A percentile compares a stretch with the other conserved stretches of the same genome.
phyloP scores from a whole-genome alignment of 2,329 filamentous ascomycete genomes.

The Madurella fahalii region DNA sequence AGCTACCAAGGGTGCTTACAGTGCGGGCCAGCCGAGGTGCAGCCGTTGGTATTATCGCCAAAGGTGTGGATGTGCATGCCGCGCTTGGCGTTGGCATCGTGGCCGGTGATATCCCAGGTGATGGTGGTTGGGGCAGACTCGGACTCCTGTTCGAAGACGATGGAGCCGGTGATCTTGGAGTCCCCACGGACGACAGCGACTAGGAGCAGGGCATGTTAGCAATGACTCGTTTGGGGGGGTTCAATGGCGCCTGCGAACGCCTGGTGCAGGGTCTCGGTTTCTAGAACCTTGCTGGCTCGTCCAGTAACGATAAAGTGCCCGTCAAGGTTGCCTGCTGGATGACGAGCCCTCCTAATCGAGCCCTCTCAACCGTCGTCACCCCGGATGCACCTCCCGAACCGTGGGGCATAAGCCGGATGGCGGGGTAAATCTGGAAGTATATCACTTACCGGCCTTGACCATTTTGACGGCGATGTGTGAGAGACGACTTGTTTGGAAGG shows the following conservation, averaged over 20 bases:
- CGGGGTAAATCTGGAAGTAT: background rate
- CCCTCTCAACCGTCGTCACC: conserved; percentile 34
- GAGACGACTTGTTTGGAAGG: conserved; percentile 14
- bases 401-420: conserved; percentile 4
- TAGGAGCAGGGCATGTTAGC: conserved; percentile 37
- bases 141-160: conserved; percentile 88
- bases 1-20: conserved; percentile 55
- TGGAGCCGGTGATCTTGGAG: conserved; percentile 88
- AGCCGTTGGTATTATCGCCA: conserved; percentile 99
- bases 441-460: conserved; percentile 89
- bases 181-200: conserved; percentile 97
- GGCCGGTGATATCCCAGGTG: conserved; percentile 85
- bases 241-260: background rate
- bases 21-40: conserved; percentile 96
- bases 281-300: conserved; percentile 3
- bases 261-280: conserved; percentile 16
- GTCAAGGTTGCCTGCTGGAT: conserved; percentile 44
- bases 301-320: conserved; percentile 28
- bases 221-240: conserved; percentile 7
- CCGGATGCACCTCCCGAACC: conserved; percentile 11
- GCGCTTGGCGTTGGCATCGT: conserved; percentile 93
- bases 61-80: conserved; percentile 99
- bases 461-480: conserved; percentile 66
- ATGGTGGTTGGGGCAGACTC: conserved; percentile 81
- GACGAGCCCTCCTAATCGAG: background rate